Conservation (phyloP, 805 yeast genomes). For the Ogataea thermomethanolica region DNA sequence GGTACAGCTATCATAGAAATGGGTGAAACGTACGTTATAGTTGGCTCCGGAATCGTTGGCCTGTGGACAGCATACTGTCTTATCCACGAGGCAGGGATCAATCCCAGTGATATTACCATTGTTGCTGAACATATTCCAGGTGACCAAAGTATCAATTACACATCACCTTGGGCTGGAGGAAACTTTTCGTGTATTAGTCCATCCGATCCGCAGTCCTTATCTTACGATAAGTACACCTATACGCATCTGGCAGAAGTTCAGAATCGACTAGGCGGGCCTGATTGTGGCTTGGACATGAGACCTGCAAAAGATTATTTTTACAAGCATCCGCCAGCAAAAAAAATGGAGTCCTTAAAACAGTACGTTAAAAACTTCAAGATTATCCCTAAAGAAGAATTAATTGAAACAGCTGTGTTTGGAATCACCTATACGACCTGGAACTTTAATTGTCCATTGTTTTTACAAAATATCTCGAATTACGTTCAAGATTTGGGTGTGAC, state of each 20-base stretch:
- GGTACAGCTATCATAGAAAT: background rate
- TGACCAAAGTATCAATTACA: conserved; percentile 66
- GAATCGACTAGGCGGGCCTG: conserved; percentile 39
- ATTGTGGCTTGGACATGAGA: conserved; percentile 50
- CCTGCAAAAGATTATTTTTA: conserved; percentile 60
- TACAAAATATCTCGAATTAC: conserved; percentile 43
- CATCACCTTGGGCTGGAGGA: conserved; percentile 81
- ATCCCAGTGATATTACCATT: conserved; percentile 45
- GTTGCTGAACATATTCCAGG: conserved; percentile 73
- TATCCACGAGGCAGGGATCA: conserved; percentile 35
- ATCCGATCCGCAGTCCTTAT: conserved; percentile 44
- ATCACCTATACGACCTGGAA: conserved; percentile 58
- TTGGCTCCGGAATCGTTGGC: conserved; percentile 67
- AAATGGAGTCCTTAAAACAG: conserved; percentile 43
- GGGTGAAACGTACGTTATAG: conserved; percentile 21
- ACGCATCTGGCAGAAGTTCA: conserved; percentile 43
- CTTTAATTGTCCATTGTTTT: conserved; percentile 66
- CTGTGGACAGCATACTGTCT: conserved; percentile 56
- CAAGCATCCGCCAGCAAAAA: conserved; percentile 40
- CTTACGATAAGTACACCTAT: conserved; percentile 57
- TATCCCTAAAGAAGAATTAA: conserved; percentile 40
- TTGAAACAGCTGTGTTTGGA: conserved; percentile 54
- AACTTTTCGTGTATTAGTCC: conserved; percentile 61
- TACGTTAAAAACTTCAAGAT: conserved; percentile 48
- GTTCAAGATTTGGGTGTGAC: conserved; percentile 48